phyloP scores from a whole-genome alignment of 2,329 filamentous ascomycete species.

The Ceratocystis colombiana region DNA sequence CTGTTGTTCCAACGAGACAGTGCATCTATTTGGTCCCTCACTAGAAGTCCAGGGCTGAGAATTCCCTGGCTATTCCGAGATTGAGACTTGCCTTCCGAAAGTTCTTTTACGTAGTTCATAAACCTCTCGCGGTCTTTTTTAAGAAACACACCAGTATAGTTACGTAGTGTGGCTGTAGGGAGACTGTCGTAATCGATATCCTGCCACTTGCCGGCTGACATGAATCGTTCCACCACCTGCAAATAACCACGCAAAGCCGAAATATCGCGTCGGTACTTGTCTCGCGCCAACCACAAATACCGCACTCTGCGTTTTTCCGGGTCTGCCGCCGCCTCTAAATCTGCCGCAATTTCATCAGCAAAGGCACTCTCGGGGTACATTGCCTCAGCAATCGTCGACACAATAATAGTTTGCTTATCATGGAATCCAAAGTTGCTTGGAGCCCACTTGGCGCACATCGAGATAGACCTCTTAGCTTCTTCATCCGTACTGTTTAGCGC shows the following conservation, averaged over 20 bases:
- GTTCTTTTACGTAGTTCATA: background rate
- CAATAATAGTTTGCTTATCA: constrained; percentile 48
- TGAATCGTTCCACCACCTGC: constrained; percentile 43
- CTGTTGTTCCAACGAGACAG: too few relatives aligned
- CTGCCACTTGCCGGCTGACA: constrained; percentile 38
- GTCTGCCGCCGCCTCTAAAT: constrained; percentile 28
- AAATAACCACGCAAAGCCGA: constrained; percentile 45
- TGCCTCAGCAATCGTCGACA: constrained; percentile 48
- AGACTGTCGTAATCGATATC: constrained; percentile 47
- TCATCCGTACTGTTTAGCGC: constrained; percentile 35
- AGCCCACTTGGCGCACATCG: constrained; percentile 52
- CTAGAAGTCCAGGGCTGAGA: background rate
- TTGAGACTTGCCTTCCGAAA: background rate
- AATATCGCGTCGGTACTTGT: constrained; percentile 43
- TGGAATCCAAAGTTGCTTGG: constrained; percentile 46
- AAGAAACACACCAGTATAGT: constrained; percentile 34
- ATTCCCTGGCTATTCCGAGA: background rate
- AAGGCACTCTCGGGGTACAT: constrained; percentile 36
- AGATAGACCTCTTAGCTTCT: constrained; percentile 39
- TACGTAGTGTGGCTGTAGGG: background rate
- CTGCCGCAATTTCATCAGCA: constrained; percentile 31
- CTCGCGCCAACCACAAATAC: constrained; percentile 46
- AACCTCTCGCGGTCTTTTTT: background rate
- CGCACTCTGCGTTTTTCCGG: constrained; percentile 31
- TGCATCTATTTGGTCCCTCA: background rate